Evolutionary conservation across 257 asterid species (phyloP).

Genomic region (Nicotiana tabacum): DNA sequence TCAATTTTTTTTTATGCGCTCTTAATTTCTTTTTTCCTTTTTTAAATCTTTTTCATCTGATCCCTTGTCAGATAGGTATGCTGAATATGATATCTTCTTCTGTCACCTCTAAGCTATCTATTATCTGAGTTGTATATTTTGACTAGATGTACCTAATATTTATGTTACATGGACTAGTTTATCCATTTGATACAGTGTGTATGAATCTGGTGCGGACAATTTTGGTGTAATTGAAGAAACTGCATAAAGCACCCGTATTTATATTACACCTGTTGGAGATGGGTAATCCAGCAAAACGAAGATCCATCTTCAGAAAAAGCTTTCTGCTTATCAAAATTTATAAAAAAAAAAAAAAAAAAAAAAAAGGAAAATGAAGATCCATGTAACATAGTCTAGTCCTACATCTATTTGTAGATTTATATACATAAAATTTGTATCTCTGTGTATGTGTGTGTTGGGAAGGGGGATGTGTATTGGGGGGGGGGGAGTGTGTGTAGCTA

Average conservation of each 20-base stretch:
- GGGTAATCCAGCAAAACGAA: background rate
- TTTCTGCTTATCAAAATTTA: background rate
- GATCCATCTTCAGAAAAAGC: background rate
- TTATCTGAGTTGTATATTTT: background rate
- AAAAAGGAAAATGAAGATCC: background rate
- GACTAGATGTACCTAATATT: background rate
- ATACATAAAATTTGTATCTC: background rate
- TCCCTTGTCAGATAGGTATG: background rate
- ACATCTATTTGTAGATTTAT: background rate
- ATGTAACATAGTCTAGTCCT: background rate
- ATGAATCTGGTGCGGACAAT: background rate
- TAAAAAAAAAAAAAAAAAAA: no score
- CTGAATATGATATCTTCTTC: background rate
- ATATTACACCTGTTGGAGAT: background rate
- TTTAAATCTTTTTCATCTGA: background rate
- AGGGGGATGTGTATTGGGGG: no score
- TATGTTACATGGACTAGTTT: background rate
- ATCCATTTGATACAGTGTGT: background rate
- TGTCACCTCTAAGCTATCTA: background rate
- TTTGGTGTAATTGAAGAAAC: background rate
- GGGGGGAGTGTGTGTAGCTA: background rate
- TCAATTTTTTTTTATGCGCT: background rate
- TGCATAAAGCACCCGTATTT: background rate
- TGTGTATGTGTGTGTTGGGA: background rate
- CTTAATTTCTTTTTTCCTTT: background rate